Base-by-base conservation (phyloP, 495 filamentous ascomycete genomes). In the Thermothielavioides terrestris region DNA sequence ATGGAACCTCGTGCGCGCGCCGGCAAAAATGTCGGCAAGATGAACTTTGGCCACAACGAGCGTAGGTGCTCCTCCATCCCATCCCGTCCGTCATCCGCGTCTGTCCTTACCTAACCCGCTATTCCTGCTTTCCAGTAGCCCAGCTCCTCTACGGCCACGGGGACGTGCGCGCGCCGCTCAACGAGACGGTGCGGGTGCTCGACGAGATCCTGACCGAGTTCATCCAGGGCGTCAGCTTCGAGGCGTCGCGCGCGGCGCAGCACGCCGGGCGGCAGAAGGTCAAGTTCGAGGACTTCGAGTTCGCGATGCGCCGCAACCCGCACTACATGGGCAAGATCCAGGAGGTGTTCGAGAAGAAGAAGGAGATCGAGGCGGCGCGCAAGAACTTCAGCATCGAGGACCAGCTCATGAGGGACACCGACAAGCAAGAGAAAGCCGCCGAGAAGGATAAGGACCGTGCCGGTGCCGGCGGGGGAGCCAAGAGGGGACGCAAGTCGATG, bases 281-380 rank as follows among this genome's bases (percentile, higher is more conserved):
- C 70, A 98, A 98, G 62, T 85, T 95, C 49, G 92, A 98, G 55
- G 92, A 98, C 65, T 94, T 97, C 73, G 86, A 90, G 60, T 97
- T 92, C 60, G 86, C 86, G 26, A 79, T 96, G 45, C 80, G 94
- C 27, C 79, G 83, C 28, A 92, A 96, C 59, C 81, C 86, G 20
- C 71, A 77, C 56, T 89, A 92, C 64, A 77, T 96, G 39, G 92
- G 92, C 20, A 83, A 92, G 68, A 86, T 96, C 48, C 80, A 88
- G 71, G 89, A 94, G 65, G 73, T 94, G 54, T 68, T 96, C 44
- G 80, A 81, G 55, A 88, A 85, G 77, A 84, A 90, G 52, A 81
- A 83, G 59, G 78, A 83, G 47, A 77, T 95, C 37, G 88, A 88
- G 61, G 75, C 81, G 53, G 79, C 84, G n/a, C 71, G 86, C 12